These are phyloP conservation scores for Coemansia sp. DNA, from an alignment of 192 early-diverging fungal genomes.

Conservation along the genomic window DNA sequence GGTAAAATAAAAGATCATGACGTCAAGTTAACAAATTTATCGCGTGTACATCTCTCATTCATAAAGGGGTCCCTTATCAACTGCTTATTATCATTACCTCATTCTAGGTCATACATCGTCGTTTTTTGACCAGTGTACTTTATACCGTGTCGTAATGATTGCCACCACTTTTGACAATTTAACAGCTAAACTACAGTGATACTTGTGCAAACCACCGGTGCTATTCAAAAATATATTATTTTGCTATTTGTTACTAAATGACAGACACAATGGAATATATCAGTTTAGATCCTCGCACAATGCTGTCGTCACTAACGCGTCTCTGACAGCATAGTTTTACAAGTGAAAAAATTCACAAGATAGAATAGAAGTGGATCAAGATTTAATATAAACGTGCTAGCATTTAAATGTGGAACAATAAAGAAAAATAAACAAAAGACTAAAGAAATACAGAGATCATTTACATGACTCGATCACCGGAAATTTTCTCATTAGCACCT, in stretches of 20 bases:
- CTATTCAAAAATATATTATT: no score
- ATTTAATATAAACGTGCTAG: not conserved
- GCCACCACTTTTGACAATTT: no score
- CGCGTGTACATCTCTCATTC: not conserved
- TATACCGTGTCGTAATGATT: no score
- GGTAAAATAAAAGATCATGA: not conserved
- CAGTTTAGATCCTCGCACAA: no score
- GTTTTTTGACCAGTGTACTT: no score
- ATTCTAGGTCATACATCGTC: no score
- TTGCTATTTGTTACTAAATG: no score
- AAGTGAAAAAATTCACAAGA: not conserved
- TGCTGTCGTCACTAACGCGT: not conserved
- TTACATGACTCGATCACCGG: not conserved
- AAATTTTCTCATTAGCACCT: not conserved
- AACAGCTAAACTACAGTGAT: no score
- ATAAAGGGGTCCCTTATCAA: not conserved
- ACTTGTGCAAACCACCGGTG: no score
- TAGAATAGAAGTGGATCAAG: not conserved
- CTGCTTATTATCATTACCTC: not conserved
- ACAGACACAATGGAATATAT: no score
- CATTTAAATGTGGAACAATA: not conserved
- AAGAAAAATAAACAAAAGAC: not conserved
- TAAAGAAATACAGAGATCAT: not conserved
- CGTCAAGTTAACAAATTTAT: not conserved
- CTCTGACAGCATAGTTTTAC: not conserved